Conservation (phyloP, 306 rosid species). For the Cucumis sativus region DNA sequence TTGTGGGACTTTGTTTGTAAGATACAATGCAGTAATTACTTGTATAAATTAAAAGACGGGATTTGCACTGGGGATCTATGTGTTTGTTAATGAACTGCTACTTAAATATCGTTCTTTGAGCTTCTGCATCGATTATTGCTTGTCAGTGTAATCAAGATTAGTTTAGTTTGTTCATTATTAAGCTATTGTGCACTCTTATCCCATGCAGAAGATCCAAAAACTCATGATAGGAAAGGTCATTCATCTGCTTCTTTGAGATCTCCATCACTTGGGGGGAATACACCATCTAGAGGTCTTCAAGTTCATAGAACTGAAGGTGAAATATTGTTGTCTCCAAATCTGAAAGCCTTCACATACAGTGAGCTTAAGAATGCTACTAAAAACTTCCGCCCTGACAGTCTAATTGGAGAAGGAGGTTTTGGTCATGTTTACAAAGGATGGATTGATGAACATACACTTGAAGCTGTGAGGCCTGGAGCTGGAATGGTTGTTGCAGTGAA, state of each 20-base stretch:
- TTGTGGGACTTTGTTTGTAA: background rate
- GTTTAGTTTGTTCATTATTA: background rate
- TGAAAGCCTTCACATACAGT: constrained; percentile 8
- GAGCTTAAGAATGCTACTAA: constrained; percentile 22
- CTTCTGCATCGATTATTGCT: background rate
- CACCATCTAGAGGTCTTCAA: constrained; percentile 9
- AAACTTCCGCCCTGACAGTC: constrained; percentile 19
- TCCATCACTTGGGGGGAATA: background rate
- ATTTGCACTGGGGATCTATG: background rate
- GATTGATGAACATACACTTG: constrained; percentile 18
- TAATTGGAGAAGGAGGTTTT: constrained; percentile 26
- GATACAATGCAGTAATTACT: background rate
- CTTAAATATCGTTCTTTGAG: background rate
- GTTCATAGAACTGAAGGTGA: constrained; percentile 9
- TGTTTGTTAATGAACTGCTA: background rate
- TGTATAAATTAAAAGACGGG: background rate
- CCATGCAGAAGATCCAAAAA: constrained; percentile 6
- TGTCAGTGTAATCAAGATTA: background rate
- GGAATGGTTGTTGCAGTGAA: constrained; percentile 22
- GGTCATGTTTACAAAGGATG: constrained; percentile 29
- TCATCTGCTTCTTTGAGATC: constrained; percentile 4
- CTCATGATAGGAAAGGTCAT: background rate
- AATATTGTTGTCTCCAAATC: constrained; percentile 14
- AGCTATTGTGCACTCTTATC: background rate
- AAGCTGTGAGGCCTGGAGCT: constrained; percentile 14